These are phyloP conservation scores for Fomitopsis serialis DNA, from an alignment of 768 basidiomycete species.

Conservation along the genomic window DNA sequence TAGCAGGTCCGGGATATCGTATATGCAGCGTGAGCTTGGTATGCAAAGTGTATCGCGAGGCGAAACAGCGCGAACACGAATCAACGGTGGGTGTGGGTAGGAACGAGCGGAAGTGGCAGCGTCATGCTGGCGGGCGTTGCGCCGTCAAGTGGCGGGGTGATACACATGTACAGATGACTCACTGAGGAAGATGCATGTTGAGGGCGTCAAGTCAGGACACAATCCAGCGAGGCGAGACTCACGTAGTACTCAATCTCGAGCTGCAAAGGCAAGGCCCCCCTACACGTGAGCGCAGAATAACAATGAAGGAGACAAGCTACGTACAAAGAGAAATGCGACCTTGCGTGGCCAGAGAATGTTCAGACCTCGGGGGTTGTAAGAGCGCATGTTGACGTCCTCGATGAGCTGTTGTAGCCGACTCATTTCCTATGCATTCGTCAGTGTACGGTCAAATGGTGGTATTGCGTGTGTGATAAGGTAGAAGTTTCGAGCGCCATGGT, in stretches of 20 bases:
- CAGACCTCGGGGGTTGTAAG: slow-evolving; percentile 85
- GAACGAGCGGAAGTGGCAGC: too few species aligned
- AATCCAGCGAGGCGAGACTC: slow-evolving; percentile 25
- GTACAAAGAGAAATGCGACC: slow-evolving; percentile 88
- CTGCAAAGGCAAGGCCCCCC: slow-evolving; percentile 36
- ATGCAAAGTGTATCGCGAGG: neutral
- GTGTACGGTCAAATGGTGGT: too few species aligned
- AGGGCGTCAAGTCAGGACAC: neutral
- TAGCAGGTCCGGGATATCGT: neutral
- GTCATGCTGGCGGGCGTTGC: neutral
- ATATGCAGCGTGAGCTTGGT: neutral
- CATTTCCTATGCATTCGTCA: slow-evolving; percentile 88
- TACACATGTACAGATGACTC: neutral
- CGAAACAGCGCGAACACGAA: too few species aligned
- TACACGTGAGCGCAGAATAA: neutral
- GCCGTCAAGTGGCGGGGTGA: neutral
- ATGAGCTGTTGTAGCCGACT: slow-evolving; percentile 54
- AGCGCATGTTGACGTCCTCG: slow-evolving; percentile 57
- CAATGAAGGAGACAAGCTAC: slow-evolving; percentile 29
- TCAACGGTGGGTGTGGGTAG: too few species aligned
- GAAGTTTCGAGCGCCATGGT: too few species aligned
- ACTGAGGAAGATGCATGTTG: neutral
- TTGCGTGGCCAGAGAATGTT: slow-evolving; percentile 82
- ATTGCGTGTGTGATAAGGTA: too few species aligned
- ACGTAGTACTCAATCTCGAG: slow-evolving; percentile 96